Conservation (phyloP, 2,329 filamentous ascomycete genomes). For the Tolypocladium tropicale region DNA sequence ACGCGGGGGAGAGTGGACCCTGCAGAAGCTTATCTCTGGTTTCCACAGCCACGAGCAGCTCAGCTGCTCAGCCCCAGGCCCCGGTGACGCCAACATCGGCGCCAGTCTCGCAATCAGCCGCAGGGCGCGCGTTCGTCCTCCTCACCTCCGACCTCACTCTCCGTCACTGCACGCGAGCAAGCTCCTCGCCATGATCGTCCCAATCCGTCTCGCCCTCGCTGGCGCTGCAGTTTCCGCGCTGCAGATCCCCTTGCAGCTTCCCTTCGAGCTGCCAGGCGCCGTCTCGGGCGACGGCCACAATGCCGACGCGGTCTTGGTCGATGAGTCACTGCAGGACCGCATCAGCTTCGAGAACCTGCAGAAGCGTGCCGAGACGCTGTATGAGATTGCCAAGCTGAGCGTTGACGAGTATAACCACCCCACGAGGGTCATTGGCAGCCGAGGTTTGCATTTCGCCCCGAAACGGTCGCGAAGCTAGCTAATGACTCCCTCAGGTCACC, state of each 20-base stretch:
- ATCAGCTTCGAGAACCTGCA: constrained; percentile 48
- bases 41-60: background rate
- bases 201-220: background rate
- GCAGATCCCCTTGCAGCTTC: constrained; percentile 1
- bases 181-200: background rate
- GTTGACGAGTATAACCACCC: constrained; percentile 55
- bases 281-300: background rate
- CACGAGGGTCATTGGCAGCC: constrained; percentile 60
- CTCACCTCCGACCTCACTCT: background rate
- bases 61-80: background rate
- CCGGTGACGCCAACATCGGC: background rate
- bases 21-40: background rate
- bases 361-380: constrained; percentile 49
- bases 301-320: constrained; percentile 26
- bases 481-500: constrained; percentile 37
- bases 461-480: background rate
- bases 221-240: background rate
- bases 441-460: constrained; percentile 28
- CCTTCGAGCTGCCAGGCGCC: background rate
- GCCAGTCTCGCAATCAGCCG: background rate
- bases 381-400: constrained; percentile 48
- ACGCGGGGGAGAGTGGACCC: background rate
- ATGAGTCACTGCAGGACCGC: constrained; percentile 42
- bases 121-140: background rate
- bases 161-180: background rate